These are phyloP conservation scores for Orbilia quercus DNA, from an alignment of 2,329 filamentous ascomycete species.

Conservation along the genomic window DNA sequence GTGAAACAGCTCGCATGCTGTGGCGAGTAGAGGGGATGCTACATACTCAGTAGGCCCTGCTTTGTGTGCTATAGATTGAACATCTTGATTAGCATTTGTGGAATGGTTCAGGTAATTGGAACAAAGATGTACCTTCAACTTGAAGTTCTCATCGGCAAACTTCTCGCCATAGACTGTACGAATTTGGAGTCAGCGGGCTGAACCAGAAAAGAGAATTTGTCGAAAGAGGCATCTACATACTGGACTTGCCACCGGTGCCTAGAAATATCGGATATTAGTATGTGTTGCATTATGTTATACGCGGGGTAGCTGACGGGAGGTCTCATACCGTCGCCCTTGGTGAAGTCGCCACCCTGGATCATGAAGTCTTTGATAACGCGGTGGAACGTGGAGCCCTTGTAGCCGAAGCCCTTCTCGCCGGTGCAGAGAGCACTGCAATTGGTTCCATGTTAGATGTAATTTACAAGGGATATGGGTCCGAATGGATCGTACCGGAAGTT, in stretches of 20 bases:
- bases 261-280: slow-evolving; percentile 17
- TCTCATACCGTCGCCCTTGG: slow-evolving; percentile 76
- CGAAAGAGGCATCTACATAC: slow-evolving; percentile 62
- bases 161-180: slow-evolving; percentile 77
- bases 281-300: slow-evolving; percentile 40
- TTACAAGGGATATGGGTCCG: neutral
- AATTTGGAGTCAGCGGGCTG: slow-evolving; percentile 8
- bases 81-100: slow-evolving; percentile 1
- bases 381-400: slow-evolving; percentile 87
- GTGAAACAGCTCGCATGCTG: neutral
- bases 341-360: slow-evolving; percentile 97
- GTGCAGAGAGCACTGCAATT: slow-evolving; percentile 72
- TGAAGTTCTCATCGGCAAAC: slow-evolving; percentile 94
- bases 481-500: slow-evolving; percentile 64
- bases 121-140: slow-evolving; percentile 57
- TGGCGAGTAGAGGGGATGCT: neutral
- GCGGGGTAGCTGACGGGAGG: slow-evolving; percentile 15
- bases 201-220: neutral
- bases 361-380: slow-evolving; percentile 93
- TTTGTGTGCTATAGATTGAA: slow-evolving; percentile 73
- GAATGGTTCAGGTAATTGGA: neutral
- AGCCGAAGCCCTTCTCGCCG: slow-evolving; percentile 82
- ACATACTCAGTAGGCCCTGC: slow-evolving; percentile 76
- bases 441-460: slow-evolving; percentile 13
- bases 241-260: slow-evolving; percentile 92